Evolutionary conservation across 2,329 filamentous ascomycete genomes (phyloP), one percentile per base, ranked within the genome.

Genomic region (Elsinoe fawcettii): DNA sequence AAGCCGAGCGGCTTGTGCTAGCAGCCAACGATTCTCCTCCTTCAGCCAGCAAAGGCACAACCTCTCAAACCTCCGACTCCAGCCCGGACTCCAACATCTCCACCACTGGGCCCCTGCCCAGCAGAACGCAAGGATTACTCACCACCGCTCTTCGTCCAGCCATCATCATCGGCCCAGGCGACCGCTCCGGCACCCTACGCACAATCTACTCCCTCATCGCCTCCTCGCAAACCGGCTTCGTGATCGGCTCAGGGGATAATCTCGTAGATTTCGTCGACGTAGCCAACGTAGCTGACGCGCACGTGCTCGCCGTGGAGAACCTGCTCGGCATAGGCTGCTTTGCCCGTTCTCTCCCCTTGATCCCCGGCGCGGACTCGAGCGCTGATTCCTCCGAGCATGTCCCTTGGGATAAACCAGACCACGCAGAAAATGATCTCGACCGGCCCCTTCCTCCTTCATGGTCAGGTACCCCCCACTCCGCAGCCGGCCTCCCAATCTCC

Each of bases 131-230:
- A 18, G 67, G 65, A 0, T 57, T 70, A 23, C 55, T 59, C n/a
- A 95, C 90, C n/a, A 82, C 82, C 66, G 79, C 90, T 27, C 80
- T 97, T 62, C 88, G 93, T 14, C 89, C 91, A 5, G 87, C 90
- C 11, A 89, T 89, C 63, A 95, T 97, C 70, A 89, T 96, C 67
- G 92, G 92, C 66, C 89, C 93, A 68, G 88, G 88, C 65, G 93
- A 99, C 74, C 82, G 83, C 55, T 59, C 36, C 36, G 86, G 90
- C 68, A 73, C 85, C 12, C 82, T 92, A 32, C 82, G 85, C 61
- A 83, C 86, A 64, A 80, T 96, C 61, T 77, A 95, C 66, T 80
- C 84, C 61, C 83, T 88, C 65, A 87, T 86, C 68, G 77, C 79
- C 59, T 78, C 82, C 60, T 78, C 81, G 65, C 84, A 88, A 62